phyloP scores from a whole-genome alignment of 1,284 basidiomycete species.

The Ustilago loliicola region DNA sequence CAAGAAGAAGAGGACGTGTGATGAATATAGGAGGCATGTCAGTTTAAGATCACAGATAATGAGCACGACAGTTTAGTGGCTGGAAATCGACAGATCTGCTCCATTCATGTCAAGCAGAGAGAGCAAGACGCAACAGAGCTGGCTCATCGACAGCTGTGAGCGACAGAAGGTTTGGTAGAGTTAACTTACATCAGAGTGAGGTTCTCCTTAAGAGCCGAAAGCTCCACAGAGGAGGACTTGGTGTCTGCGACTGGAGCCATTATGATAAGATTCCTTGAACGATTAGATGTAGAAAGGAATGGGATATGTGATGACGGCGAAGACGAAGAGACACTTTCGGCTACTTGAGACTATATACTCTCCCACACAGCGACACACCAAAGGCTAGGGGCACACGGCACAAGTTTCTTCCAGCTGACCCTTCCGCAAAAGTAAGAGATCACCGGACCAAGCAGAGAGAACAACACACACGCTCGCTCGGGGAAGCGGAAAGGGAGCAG shows the following conservation, averaged over 20 bases:
- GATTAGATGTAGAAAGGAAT: background rate
- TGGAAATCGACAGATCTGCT: background rate
- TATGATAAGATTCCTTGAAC: background rate
- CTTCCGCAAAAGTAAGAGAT: constrained; percentile 16
- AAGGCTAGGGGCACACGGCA: background rate
- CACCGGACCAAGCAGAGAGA: constrained; percentile 23
- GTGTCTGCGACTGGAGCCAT: constrained; percentile 53
- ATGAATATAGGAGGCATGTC: background rate
- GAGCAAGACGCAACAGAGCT: background rate
- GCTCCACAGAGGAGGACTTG: constrained; percentile 34
- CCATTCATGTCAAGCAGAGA: background rate
- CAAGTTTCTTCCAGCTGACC: constrained; percentile 19
- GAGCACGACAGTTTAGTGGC: background rate
- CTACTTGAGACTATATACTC: constrained; percentile 20
- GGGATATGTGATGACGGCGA: background rate
- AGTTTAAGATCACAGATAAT: background rate
- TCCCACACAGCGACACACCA: background rate
- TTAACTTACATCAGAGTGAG: constrained; percentile 51
- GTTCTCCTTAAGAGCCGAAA: constrained; percentile 57
- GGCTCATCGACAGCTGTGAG: too few species aligned
- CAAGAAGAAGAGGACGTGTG: background rate
- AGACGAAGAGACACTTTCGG: background rate
- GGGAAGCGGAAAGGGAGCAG: background rate
- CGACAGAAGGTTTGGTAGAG: background rate
- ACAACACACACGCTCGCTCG: constrained; percentile 12